Base-by-base conservation (phyloP, 108 stramenopile genomes). In the Chaetoceros muelleri region DNA sequence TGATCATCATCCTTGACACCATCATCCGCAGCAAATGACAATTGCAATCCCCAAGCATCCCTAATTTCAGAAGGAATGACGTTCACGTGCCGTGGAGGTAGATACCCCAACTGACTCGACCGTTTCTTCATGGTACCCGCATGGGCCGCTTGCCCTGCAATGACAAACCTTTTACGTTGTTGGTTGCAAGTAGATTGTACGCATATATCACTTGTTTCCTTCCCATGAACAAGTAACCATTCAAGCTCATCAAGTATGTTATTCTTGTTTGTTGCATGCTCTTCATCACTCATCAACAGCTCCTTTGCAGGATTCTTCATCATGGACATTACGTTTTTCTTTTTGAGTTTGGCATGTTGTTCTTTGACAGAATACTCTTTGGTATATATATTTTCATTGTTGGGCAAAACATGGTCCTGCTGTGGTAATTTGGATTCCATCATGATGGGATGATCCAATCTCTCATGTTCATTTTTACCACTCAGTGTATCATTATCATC, bases 61-160 rank as follows among this genome's bases (percentile, higher is more conserved):
- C 68, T 48, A 2, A 62, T 23, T 53, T 57, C 31, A 23, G 18
- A 22, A 28, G 51, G 61, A 55, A 74, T 66, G 34, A 40, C 61
- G 46, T 34, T 28, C 24, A 62, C 26, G 58, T 70, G 61, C 30
- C 60, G 52, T 34, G 46, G 2, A 28, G 22, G 17, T 17, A 17
- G 20, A 21, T 55, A 53, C 45, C 53, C 21, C 10, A 40, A 23
- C 61, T 50, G 52, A 69, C 27, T 20, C 60, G 51, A 21, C 62
- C 68, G 51, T 81, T 30, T 58, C 23, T 23, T 19, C 5, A 1
- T 55, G 22, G 30, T 55, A 24, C 17, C 10, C 10, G 28, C 45
- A 46, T 21, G 24, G 44, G 53, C 34, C 5, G 34, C 34, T 40
- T 40, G 34, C 34, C 13, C 13, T 13, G 34, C 8, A 40, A 40